Conservation (phyloP, 1,139 yeast species). For the Sugiyamaella paludigena region DNA sequence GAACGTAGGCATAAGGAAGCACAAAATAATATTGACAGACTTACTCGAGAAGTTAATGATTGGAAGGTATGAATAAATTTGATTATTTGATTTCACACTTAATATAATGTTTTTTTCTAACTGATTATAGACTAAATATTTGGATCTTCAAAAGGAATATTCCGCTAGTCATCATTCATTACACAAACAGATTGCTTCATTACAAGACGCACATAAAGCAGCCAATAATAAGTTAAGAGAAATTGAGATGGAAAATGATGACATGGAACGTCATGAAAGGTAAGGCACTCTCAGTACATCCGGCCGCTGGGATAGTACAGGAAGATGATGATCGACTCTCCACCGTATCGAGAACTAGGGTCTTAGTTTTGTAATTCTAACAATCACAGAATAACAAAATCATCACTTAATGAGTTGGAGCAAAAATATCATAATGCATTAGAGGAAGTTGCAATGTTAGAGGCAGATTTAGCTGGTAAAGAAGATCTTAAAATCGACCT, state of each 20-base stretch:
- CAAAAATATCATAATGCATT: slow-evolving; percentile 33
- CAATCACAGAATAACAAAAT: slow-evolving; percentile 29
- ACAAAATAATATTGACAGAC: slow-evolving; percentile 25
- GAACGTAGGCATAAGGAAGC: slow-evolving; percentile 32
- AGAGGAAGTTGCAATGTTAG: slow-evolving; percentile 38
- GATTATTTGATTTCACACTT: too few species aligned
- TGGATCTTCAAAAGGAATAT: slow-evolving; percentile 31
- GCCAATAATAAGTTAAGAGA: slow-evolving; percentile 37
- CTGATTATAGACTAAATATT: slow-evolving; percentile 22
- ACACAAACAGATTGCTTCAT: slow-evolving; percentile 30
- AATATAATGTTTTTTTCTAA: background rate
- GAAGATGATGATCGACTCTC: slow-evolving; percentile 7
- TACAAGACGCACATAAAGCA: slow-evolving; percentile 31
- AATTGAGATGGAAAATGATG: slow-evolving; percentile 41
- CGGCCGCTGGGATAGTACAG: background rate
- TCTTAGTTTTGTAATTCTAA: too few species aligned
- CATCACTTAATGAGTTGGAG: slow-evolving; percentile 36
- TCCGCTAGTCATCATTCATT: slow-evolving; percentile 32
- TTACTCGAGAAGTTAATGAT: slow-evolving; percentile 27
- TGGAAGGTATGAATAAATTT: slow-evolving; percentile 30
- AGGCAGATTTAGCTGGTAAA: slow-evolving; percentile 34
- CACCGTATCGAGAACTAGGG: background rate
- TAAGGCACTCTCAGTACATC: too few species aligned
- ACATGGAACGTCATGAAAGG: slow-evolving; percentile 39
- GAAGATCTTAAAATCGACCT: slow-evolving; percentile 32